These are phyloP conservation scores for Cronartium quercuum DNA, from an alignment of 1,284 basidiomycete genomes.

Conservation along the genomic window DNA sequence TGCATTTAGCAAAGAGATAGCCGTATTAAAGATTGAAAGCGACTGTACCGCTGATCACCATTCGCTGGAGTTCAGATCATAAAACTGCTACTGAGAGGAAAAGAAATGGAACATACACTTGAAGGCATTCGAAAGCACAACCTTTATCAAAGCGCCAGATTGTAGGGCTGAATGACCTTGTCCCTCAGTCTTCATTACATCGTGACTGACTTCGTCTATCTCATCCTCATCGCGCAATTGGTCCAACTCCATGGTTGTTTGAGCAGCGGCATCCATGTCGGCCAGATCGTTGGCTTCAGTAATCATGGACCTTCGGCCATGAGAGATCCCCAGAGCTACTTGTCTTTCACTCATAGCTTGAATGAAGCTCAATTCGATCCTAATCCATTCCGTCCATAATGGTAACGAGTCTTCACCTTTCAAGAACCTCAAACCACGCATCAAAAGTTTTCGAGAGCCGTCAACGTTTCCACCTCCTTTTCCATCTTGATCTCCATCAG, in stretches of 20 bases:
- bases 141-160: constrained; percentile 44
- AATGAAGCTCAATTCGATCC: constrained; percentile 45
- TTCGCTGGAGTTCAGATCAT: neutral
- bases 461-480: constrained; percentile 47
- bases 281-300: constrained; percentile 17
- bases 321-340: constrained; percentile 25
- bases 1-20: constrained; percentile 14
- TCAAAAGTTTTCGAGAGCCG: constrained; percentile 45
- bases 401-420: constrained; percentile 40
- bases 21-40: constrained; percentile 5
- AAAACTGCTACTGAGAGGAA: neutral
- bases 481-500: constrained; percentile 45
- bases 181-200: constrained; percentile 40
- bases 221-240: constrained; percentile 32
- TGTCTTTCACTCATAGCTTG: constrained; percentile 43
- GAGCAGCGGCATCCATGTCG: constrained; percentile 27
- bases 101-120: constrained; percentile 39
- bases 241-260: constrained; percentile 37
- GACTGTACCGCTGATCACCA: constrained; percentile 11
- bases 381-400: constrained; percentile 46
- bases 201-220: constrained; percentile 22
- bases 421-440: constrained; percentile 46
- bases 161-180: constrained; percentile 46
- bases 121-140: constrained; percentile 45
- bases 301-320: constrained; percentile 17